These are phyloP conservation scores for Erysimum pusillum DNA, from an alignment of 441 rosid genomes.

Conservation along the genomic window DNA sequence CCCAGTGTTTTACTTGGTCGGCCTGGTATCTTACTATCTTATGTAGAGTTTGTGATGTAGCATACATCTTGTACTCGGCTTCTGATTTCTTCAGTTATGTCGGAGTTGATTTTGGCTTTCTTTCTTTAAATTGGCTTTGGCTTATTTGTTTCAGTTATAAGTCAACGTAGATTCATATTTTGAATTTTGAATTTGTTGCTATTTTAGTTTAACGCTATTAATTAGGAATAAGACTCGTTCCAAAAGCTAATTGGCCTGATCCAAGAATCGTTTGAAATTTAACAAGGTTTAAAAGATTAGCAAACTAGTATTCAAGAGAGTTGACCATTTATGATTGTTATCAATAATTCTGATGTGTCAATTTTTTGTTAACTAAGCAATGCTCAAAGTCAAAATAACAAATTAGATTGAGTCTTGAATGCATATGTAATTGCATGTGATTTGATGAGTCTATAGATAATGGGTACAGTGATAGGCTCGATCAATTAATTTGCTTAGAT, in stretches of 20 bases:
- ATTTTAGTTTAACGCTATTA: background rate
- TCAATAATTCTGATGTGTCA: background rate
- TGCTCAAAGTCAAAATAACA: slow-evolving; percentile 27
- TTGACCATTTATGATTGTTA: background rate
- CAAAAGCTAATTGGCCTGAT: background rate
- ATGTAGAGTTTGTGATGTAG: slow-evolving; percentile 19
- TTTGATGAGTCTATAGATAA: background rate
- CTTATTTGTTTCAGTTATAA: slow-evolving; percentile 7
- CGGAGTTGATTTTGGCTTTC: background rate
- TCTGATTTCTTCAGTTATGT: slow-evolving; percentile 16
- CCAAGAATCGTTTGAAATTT: background rate
- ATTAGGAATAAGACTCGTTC: background rate
- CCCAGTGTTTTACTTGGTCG: background rate
- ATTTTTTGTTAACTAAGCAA: background rate
- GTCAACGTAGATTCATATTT: background rate
- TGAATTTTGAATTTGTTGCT: slow-evolving; percentile 2
- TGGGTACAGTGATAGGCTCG: background rate
- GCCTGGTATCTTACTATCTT: slow-evolving; percentile 16
- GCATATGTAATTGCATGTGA: slow-evolving; percentile 5
- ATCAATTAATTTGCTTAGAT: background rate
- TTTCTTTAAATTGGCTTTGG: background rate
- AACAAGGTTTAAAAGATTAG: background rate
- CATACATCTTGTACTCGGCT: slow-evolving; percentile 12
- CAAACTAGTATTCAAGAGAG: background rate
- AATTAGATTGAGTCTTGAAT: slow-evolving; percentile 8